Percentiles rank a stretch among this genome's conserved stretches.
Conservation (phyloP, 805 yeast genomes). For the Cyberlindnera americana region DNA sequence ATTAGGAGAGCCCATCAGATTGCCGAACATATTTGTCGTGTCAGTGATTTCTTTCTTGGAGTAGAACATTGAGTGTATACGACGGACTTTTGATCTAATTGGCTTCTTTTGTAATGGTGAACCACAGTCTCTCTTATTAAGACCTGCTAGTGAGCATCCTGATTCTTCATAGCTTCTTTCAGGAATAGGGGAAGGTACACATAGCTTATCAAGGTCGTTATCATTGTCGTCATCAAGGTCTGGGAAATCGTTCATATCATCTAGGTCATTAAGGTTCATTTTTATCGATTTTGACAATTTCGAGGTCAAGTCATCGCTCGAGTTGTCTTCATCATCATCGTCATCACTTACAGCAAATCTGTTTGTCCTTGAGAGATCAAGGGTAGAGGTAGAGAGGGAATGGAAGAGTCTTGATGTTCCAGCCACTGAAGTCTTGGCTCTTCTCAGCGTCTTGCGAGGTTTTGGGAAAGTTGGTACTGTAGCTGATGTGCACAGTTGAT, state of each 20-base stretch:
- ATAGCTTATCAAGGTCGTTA: conserved; percentile 22
- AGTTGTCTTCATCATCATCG: conserved; percentile 11
- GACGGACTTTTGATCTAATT: conserved; percentile 41
- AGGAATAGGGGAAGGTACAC: conserved; percentile 28
- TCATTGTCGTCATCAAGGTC: conserved; percentile 9
- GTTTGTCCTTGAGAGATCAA: conserved; percentile 15
- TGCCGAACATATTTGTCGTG: conserved; percentile 32
- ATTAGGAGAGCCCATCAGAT: conserved; percentile 24
- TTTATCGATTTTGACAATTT: conserved; percentile 2
- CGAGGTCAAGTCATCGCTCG: conserved; percentile 8
- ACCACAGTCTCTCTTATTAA: conserved; percentile 32
- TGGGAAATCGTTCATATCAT: conserved; percentile 11
- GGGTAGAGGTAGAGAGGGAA: conserved; percentile 20
- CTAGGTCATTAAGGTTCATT: conserved; percentile 12
- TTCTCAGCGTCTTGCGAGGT: conserved; percentile 17
- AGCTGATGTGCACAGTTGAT: conserved; percentile 7
- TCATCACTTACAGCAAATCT: conserved; percentile 6
- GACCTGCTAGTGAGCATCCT: conserved; percentile 11
- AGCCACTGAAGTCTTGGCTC: conserved; percentile 22
- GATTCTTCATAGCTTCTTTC: conserved; percentile 17
- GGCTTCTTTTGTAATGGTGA: conserved; percentile 37
- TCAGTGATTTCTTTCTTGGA: conserved; percentile 44
- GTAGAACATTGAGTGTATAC: conserved; percentile 70
- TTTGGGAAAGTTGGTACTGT: conserved; percentile 7
- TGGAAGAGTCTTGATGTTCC: conserved; percentile 15